Evolutionary conservation across 257 asterid genomes (phyloP), one percentile per base, ranked within the genome.

Genomic region (Eustoma russellianum): DNA sequence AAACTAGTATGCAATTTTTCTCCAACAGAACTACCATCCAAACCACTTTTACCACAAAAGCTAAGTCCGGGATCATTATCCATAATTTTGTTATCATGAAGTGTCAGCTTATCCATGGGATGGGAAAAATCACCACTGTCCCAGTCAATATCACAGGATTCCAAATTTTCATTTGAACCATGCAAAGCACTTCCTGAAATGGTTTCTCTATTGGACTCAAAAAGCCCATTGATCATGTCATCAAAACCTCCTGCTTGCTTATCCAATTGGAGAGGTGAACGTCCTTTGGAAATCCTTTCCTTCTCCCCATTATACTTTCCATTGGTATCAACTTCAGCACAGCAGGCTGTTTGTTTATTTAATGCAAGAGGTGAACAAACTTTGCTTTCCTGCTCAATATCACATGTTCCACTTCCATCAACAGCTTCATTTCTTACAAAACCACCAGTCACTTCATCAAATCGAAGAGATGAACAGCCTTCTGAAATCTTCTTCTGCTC

Each of bases 11-110:
- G 69, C 63, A 53, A 76, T 65, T 60, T 53, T 55, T 61, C 67
- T 38, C 64, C 57, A 13, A 59, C 63, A 66, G 57, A 51, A 57
- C 64, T 45, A 45, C 61, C 66, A 56, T 62, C 80, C 66, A 48
- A 60, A 41, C 43, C 73, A 54, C 52, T 53, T 67, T 51, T 58
- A 55, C 60, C 60, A 55, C 65, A 69, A 65, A 69, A 67, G 48
- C 67, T 78, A 59, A 66, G 57, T 10, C 55, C 45, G 19, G 80
- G 66, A 41, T 58, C 83, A 52, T 71, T 58, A 18, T 57, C 64
- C n/a, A 52, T 70, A 62, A 50, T 59, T 55, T 59, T 68, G 51
- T 65, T 63, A 47, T 17, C 62, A 52, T 60, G 77, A 53, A 54
- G 48, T 60, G 62, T 60, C 58, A 59, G 59, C 54, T 66, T 75